Conservation (phyloP, 805 yeast species). For the Lachancea dasiensis region DNA sequence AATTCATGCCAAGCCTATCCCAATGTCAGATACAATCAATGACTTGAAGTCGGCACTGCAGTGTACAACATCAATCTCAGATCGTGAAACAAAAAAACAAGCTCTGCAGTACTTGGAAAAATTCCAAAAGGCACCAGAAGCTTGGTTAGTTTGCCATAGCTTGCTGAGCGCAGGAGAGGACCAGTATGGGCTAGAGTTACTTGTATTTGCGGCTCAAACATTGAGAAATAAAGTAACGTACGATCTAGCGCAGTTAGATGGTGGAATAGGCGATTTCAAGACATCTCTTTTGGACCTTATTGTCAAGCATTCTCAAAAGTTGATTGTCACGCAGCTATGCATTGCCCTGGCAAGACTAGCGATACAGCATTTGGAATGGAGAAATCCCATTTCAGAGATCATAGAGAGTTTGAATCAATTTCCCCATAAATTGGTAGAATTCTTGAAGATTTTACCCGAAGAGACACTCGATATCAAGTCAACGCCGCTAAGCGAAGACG, state of each 20-base stretch:
- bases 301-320: slow-evolving; percentile 42
- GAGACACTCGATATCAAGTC: slow-evolving; percentile 75
- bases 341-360: slow-evolving; percentile 78
- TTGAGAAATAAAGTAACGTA: slow-evolving; percentile 75
- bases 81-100: slow-evolving; percentile 33
- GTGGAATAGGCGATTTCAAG: slow-evolving; percentile 55
- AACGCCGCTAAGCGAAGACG: slow-evolving; percentile 76
- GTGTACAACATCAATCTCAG: slow-evolving; percentile 27
- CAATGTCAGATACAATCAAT: slow-evolving; percentile 16
- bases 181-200: slow-evolving; percentile 45
- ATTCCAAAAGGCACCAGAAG: slow-evolving; percentile 76
- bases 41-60: slow-evolving; percentile 26
- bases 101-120: slow-evolving; percentile 57
- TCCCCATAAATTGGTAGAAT: slow-evolving; percentile 56
- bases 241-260: slow-evolving; percentile 69
- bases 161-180: slow-evolving; percentile 37
- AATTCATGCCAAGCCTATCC: neutral
- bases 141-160: slow-evolving; percentile 69
- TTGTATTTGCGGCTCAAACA: slow-evolving; percentile 88
- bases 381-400: slow-evolving; percentile 61
- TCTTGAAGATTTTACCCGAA: slow-evolving; percentile 84
- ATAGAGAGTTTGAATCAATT: slow-evolving; percentile 38
- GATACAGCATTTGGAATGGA: slow-evolving; percentile 72
- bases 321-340: slow-evolving; percentile 77
- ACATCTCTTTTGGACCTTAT: slow-evolving; percentile 50